These are phyloP conservation scores for Mycena floridula DNA, from an alignment of 768 basidiomycete species.

Conservation along the genomic window DNA sequence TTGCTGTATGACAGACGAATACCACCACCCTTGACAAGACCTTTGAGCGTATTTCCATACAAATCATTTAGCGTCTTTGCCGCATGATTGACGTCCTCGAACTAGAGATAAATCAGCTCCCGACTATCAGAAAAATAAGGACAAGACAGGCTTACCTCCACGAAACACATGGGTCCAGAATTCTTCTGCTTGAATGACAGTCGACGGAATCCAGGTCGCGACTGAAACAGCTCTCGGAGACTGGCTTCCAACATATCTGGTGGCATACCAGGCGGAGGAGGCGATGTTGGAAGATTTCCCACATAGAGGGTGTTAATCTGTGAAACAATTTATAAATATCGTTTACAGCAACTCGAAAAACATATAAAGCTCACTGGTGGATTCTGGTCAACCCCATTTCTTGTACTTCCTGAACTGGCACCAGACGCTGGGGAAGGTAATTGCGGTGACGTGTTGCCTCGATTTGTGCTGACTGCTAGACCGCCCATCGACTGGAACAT, in stretches of 20 bases:
- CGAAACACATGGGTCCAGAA: slow-evolving; percentile 99
- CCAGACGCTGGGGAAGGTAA: slow-evolving; percentile 72
- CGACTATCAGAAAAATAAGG: not conserved
- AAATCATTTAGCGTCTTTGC: slow-evolving; percentile 84
- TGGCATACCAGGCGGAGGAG: slow-evolving; percentile 64
- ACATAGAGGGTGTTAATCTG: slow-evolving; percentile 98
- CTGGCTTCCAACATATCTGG: slow-evolving; percentile 83
- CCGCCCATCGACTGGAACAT: slow-evolving; percentile 34
- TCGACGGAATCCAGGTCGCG: slow-evolving; percentile 80
- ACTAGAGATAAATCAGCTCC: slow-evolving; percentile 37
- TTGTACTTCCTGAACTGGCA: slow-evolving; percentile 40
- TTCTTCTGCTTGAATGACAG: slow-evolving; percentile 94
- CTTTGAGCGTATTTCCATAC: slow-evolving; percentile 87
- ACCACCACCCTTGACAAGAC: slow-evolving; percentile 91
- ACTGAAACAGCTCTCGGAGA: slow-evolving; percentile 74
- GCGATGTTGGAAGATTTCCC: slow-evolving; percentile 89
- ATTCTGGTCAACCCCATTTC: slow-evolving; percentile 75
- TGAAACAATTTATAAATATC: slow-evolving; percentile 4
- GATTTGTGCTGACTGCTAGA: slow-evolving; percentile 46
- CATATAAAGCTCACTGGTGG: slow-evolving; percentile 76
- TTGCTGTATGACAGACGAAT: slow-evolving; percentile 97
- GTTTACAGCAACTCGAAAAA: slow-evolving; percentile 1
- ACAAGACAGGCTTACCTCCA: slow-evolving; percentile 63
- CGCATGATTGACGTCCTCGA: slow-evolving; percentile 84
- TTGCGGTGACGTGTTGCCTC: slow-evolving; percentile 63